Conservation (phyloP, 139 green algal genomes). For the Asterochloris erici region DNA sequence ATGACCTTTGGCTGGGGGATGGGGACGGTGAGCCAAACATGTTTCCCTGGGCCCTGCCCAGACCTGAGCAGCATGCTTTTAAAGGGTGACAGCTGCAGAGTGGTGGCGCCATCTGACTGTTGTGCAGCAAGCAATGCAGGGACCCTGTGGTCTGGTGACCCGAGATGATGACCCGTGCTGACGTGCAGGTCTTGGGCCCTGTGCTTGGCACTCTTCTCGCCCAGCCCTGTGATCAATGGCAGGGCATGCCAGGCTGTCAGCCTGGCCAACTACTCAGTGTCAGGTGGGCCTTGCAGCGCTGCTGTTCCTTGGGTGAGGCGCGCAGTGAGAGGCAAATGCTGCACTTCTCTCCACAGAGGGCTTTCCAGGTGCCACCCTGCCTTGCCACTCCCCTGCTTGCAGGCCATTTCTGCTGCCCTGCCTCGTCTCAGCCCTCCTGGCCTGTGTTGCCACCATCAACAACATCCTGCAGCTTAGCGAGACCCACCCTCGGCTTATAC, state of each 20-base stretch:
- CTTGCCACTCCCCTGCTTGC: not conserved
- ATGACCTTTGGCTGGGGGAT: slow-evolving; percentile 21
- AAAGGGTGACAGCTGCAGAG: no score
- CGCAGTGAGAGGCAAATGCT: no score
- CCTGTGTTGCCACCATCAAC: slow-evolving; percentile 24
- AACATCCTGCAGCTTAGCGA: slow-evolving; percentile 46
- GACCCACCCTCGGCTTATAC: slow-evolving; percentile 36
- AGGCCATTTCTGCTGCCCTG: slow-evolving; percentile 67
- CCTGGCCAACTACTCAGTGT: not conserved
- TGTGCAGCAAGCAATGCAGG: no score
- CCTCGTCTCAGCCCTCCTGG: slow-evolving; percentile 32
- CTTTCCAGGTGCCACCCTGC: not conserved
- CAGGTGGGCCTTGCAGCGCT: not conserved
- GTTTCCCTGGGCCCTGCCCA: no score
- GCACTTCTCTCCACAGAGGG: no score
- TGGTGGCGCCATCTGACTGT: no score
- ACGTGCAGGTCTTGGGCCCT: no score
- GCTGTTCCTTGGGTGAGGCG: no score
- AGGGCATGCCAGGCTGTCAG: not conserved
- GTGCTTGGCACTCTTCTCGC: no score
- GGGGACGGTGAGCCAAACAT: slow-evolving; percentile 2
- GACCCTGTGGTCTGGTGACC: no score
- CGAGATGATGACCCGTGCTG: no score
- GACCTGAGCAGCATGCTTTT: no score
- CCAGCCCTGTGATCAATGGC: slow-evolving; percentile 19